phyloP scores from a whole-genome alignment of 2,329 filamentous ascomycete genomes.

The Verticillium nubilum region DNA sequence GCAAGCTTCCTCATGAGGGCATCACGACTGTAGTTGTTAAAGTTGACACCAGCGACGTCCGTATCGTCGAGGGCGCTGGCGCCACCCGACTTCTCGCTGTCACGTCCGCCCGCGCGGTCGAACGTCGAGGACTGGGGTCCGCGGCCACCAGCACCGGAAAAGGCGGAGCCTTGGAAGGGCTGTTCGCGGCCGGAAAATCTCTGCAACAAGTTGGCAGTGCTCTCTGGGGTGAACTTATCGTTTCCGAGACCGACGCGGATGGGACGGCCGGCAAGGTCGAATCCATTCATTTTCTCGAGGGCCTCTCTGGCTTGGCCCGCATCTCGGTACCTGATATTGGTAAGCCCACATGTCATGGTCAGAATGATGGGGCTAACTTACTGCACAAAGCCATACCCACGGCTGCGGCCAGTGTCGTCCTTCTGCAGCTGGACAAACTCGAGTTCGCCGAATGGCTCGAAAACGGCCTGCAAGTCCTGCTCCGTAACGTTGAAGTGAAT shows the following conservation, averaged over 20 bases:
- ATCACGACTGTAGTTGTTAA: constrained; percentile 98
- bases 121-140: constrained; percentile 82
- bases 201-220: constrained; percentile 85
- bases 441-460: constrained; percentile 94
- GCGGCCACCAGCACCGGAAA: constrained; percentile 84
- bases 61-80: constrained; percentile 96
- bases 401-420: constrained; percentile 83
- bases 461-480: constrained; percentile 90
- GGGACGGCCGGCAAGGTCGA: constrained; percentile 92
- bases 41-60: constrained; percentile 96
- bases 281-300: constrained; percentile 98
- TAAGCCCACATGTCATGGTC: neutral
- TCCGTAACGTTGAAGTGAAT: constrained; percentile 99
- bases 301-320: constrained; percentile 89
- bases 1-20: constrained; percentile 98
- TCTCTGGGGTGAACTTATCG: constrained; percentile 99
- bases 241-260: constrained; percentile 99
- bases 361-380: constrained; percentile 45
- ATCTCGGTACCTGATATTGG: constrained; percentile 67
- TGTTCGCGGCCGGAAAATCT: constrained; percentile 80
- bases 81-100: constrained; percentile 84
- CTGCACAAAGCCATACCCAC: constrained; percentile 98
- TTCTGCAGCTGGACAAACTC: constrained; percentile 98
- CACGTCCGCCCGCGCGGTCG: constrained; percentile 82
- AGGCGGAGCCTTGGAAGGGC: constrained; percentile 82